Conservation (phyloP, 805 yeast species). For the Candida anglica region DNA sequence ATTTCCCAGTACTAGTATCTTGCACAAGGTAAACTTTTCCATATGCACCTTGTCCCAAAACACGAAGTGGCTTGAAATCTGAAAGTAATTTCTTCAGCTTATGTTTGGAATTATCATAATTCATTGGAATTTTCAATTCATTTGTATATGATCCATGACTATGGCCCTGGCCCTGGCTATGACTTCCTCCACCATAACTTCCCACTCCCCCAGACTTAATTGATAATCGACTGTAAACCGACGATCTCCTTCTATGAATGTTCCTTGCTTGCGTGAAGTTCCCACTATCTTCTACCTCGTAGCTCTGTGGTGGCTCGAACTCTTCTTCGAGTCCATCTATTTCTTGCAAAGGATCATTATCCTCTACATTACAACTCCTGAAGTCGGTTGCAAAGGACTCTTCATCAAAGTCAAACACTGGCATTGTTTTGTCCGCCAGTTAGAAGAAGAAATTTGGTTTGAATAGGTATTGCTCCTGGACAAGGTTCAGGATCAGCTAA, state of each 20-base stretch:
- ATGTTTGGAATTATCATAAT: constrained; percentile 6
- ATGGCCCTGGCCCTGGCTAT: too few relatives aligned
- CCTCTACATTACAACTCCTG: too few relatives aligned
- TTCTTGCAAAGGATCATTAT: too few relatives aligned
- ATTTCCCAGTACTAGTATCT: constrained; percentile 54
- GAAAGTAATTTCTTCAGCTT: constrained; percentile 5
- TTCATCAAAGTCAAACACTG: constrained; percentile 12
- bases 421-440: too few relatives aligned
- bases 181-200: too few relatives aligned
- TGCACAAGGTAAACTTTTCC: constrained; percentile 81
- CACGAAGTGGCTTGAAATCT: constrained; percentile 76
- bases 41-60: constrained; percentile 83
- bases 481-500: too few relatives aligned
- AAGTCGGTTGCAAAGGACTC: constrained; percentile 8
- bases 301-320: too few relatives aligned
- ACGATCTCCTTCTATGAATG: constrained; percentile 9
- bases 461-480: too few relatives aligned
- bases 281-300: too few relatives aligned
- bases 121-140: constrained; percentile 9
- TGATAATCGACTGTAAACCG: constrained; percentile 13
- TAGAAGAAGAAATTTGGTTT: too few relatives aligned
- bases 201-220: constrained; percentile 7
- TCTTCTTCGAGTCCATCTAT: too few relatives aligned
- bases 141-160: constrained; percentile 3
- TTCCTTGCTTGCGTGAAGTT: too few relatives aligned